A percentile compares a stretch with the other conserved stretches of the same genome.
Conservation (phyloP, 495 filamentous ascomycete genomes). For the Chaetomium cochliodes region DNA sequence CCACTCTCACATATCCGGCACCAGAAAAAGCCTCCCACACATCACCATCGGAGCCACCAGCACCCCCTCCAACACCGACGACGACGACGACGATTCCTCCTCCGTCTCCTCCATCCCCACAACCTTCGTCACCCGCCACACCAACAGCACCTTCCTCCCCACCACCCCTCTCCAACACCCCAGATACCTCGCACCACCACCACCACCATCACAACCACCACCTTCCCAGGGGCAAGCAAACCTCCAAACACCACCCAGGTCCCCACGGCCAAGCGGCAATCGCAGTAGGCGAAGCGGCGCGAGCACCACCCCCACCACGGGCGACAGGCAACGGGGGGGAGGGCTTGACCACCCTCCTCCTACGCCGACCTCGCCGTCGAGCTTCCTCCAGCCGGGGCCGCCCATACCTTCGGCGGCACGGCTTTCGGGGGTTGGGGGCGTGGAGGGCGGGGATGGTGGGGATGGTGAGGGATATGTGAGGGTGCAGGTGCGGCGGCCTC, state of each 20-base stretch:
- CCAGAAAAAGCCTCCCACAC: background rate
- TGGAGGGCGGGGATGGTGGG: too few relatives aligned
- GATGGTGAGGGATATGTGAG: too few relatives aligned
- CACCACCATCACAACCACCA: background rate
- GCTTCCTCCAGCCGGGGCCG: too few relatives aligned
- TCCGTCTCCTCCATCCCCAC: conserved; percentile 14
- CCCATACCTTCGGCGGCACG: too few relatives aligned
- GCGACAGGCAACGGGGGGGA: too few relatives aligned
- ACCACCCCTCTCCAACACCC: conserved; percentile 8
- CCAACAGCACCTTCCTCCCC: conserved; percentile 13
- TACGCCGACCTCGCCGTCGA: too few relatives aligned
- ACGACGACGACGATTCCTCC: background rate
- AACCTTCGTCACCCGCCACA: conserved; percentile 11
- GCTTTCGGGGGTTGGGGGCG: too few relatives aligned
- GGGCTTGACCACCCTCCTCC: too few relatives aligned
- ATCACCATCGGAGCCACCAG: background rate
- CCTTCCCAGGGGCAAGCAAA: background rate
- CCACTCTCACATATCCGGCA: too few relatives aligned
- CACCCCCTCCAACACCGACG: background rate
- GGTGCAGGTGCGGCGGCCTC: too few relatives aligned
- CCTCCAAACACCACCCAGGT: background rate
- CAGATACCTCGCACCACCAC: background rate
- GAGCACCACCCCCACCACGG: too few relatives aligned
- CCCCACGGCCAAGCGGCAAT: background rate
- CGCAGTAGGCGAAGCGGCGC: background rate